Conservation (phyloP, 2,329 filamentous ascomycete species). For the Macroventuria anomochaeta region DNA sequence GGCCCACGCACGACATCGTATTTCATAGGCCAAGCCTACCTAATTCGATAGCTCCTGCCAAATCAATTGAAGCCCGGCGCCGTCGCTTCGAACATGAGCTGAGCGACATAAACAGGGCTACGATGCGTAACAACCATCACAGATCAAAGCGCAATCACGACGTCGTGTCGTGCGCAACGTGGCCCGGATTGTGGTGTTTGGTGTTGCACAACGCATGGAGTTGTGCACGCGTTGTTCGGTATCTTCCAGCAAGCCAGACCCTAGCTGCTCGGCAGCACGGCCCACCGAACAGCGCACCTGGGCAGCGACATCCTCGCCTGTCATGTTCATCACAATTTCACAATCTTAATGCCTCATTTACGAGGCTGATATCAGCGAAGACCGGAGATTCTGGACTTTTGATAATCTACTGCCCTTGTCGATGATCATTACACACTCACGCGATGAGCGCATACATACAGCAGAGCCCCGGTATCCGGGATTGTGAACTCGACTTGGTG, state of each 20-base stretch:
- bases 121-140: neutral
- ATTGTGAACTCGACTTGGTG: neutral
- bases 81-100: conserved; percentile 2
- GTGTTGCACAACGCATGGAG: conserved; percentile 6
- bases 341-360: neutral
- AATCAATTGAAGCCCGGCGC: conserved; percentile 8
- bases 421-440: neutral
- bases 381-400: conserved; percentile 4
- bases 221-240: conserved; percentile 2
- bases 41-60: conserved; percentile 14
- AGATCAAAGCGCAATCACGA: neutral
- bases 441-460: neutral
- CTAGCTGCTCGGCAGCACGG: neutral
- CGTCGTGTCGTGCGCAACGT: neutral
- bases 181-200: neutral
- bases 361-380: neutral
- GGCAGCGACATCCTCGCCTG: neutral
- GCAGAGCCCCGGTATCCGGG: conserved; percentile 6
- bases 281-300: neutral
- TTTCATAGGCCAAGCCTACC: conserved; percentile 6
- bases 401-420: neutral
- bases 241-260: neutral
- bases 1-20: conserved; percentile 9
- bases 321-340: conserved; percentile 15
- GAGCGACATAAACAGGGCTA: neutral